Evolutionary conservation across 1,284 basidiomycete genomes (phyloP), one percentile per base, ranked within the genome.

Genomic region (Sporisorium iseilematis-ciliati): DNA sequence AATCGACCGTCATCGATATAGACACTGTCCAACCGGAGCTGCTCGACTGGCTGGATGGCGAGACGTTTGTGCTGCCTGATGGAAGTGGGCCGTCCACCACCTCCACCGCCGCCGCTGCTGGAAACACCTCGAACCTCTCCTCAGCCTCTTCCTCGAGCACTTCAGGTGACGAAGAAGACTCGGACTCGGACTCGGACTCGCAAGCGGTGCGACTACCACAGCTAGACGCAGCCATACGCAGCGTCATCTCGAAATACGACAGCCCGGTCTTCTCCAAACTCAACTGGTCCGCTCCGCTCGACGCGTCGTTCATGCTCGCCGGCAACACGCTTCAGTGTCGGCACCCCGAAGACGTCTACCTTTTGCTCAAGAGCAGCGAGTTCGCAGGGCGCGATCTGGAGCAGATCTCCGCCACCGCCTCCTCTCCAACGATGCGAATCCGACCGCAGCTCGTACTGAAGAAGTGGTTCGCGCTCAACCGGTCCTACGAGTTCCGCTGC

Each of bases 341-440:
- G 7, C 90, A 90, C 1, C 94, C 95, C 0, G 90, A 92, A 4
- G 96, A 99, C 78, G 91, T 98, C 26, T 98, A 97, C 85, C 88
- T 97, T 49, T 87, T 97, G 0, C 89, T 99, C 74, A 99, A 99
- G 86, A 93, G 93, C 2, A 94, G 93, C 51, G 93, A 97, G 84
- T 97, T 97, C 78, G 88, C 94, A 49, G 88, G 90, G 7, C 92
- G 96, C 75, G 95, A 95, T 82, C 85, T 96, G 4, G 89, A 88
- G 71, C 81, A 87, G 6, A 87, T 85, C 4, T 75, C 79, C 21
- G 8, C 20, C 20, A 1, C 50, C n/a, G 18, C 48, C 29, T 11
- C 26, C 20, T 10, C 38, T 14, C n/a, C 33, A 18, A 14, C 18
- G 20, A 3, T 5, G 4, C 18, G 12, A 10, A 52, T 58, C 7